Conservation (phyloP, 345 rosid genomes). For the Raphanus sativus region DNA sequence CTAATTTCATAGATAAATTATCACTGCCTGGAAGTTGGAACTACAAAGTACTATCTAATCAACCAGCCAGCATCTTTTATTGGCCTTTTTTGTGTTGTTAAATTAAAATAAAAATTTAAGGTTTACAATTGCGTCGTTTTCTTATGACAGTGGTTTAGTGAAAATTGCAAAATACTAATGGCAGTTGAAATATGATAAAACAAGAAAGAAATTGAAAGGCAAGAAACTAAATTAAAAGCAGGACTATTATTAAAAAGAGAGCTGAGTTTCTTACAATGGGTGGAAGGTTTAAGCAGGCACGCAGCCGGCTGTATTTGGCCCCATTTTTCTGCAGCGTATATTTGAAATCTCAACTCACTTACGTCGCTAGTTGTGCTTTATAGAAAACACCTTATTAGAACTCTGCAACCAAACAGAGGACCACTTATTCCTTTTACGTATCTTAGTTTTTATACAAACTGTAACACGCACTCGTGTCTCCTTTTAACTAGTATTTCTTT, state of each 20-base stretch:
- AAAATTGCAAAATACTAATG: neutral
- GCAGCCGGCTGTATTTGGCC: conserved; percentile 48
- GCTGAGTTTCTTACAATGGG: conserved; percentile 20
- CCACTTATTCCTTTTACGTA: conserved; percentile 30
- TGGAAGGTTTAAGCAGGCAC: conserved; percentile 41
- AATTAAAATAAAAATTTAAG: neutral
- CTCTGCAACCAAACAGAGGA: conserved; percentile 19
- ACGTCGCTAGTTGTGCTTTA: conserved; percentile 25
- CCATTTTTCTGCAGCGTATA: conserved; percentile 19
- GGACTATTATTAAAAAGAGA: neutral
- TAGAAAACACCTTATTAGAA: conserved; percentile 20
- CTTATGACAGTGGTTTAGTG: neutral
- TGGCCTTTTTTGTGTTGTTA: neutral
- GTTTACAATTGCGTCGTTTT: neutral
- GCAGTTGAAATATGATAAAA: neutral
- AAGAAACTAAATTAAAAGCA: neutral
- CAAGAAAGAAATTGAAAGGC: too few relatives aligned
- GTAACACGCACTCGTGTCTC: conserved; percentile 22
- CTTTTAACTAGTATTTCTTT: neutral
- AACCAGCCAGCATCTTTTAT: neutral
- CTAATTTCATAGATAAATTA: neutral
- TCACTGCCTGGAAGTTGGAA: neutral
- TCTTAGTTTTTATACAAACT: neutral
- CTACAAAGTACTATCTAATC: neutral
- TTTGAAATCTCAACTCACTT: conserved; percentile 7